These are phyloP conservation scores for Lachnellula arida DNA, from an alignment of 2,329 filamentous ascomycete species.

Conservation along the genomic window DNA sequence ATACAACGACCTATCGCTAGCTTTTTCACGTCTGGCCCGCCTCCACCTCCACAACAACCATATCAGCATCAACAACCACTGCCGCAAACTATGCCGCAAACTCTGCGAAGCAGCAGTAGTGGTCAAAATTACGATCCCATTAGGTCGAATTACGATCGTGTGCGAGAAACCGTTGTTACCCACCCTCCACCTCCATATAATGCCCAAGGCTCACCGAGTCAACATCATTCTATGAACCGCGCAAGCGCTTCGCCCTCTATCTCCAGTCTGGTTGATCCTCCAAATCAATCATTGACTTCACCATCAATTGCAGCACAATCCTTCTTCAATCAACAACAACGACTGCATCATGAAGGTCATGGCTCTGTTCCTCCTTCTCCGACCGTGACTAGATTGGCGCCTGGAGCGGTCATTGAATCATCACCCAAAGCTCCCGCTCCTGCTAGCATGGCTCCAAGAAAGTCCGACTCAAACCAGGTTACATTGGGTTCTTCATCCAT, in stretches of 20 bases:
- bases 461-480: slow-evolving; percentile 8
- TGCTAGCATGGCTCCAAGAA: slow-evolving; percentile 11
- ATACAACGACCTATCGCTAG: slow-evolving; percentile 30
- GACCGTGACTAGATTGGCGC: slow-evolving; percentile 23
- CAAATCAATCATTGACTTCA: slow-evolving; percentile 33
- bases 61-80: slow-evolving; percentile 20
- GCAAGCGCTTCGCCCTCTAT: slow-evolving; percentile 91
- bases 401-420: slow-evolving; percentile 16
- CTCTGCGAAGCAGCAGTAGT: slow-evolving; percentile 54
- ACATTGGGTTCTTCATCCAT: slow-evolving; percentile 17
- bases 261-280: slow-evolving; percentile 79
- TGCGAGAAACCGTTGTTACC: slow-evolving; percentile 54
- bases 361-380: slow-evolving; percentile 30
- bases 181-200: slow-evolving; percentile 35
- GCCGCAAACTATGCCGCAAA: slow-evolving; percentile 42
- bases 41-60: slow-evolving; percentile 15
- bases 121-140: slow-evolving; percentile 89
- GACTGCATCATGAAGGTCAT: slow-evolving; percentile 20
- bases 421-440: slow-evolving; percentile 22
- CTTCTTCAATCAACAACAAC: slow-evolving; percentile 33
- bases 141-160: slow-evolving; percentile 64
- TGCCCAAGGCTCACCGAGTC: slow-evolving; percentile 42
- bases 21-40: slow-evolving; percentile 25
- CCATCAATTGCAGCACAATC: slow-evolving; percentile 31
- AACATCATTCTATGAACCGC: slow-evolving; percentile 51